phyloP scores from a whole-genome alignment of 1,284 basidiomycete genomes.

The Cutaneotrichosporon cyanovorans region DNA sequence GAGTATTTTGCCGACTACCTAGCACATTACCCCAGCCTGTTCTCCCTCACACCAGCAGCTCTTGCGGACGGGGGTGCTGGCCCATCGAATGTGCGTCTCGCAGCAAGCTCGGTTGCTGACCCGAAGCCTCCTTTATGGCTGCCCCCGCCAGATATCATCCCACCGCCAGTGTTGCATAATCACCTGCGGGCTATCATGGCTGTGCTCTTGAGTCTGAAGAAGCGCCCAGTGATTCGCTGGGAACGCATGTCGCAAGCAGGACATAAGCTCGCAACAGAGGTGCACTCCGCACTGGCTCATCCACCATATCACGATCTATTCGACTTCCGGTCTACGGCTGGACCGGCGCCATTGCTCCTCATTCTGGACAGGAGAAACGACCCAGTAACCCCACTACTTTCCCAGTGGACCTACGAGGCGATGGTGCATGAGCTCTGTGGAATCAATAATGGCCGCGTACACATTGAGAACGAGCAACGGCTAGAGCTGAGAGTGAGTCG shows the following conservation, averaged over 20 bases:
- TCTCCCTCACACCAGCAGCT: slow-evolving; percentile 69
- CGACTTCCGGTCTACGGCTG: slow-evolving; percentile 50
- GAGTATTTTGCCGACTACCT: slow-evolving; percentile 95
- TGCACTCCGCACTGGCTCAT: slow-evolving; percentile 52
- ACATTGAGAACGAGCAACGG: slow-evolving; percentile 73
- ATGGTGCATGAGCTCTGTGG: slow-evolving; percentile 97
- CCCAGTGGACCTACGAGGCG: slow-evolving; percentile 99
- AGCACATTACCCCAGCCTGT: slow-evolving; percentile 75
- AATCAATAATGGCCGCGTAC: slow-evolving; percentile 88
- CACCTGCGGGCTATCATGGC: slow-evolving; percentile 78
- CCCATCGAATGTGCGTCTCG: slow-evolving; percentile 37
- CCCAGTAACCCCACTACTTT: slow-evolving; percentile 92
- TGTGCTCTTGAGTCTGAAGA: slow-evolving; percentile 87
- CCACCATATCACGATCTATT: slow-evolving; percentile 49
- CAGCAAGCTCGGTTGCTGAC: neutral
- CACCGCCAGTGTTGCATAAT: slow-evolving; percentile 62
- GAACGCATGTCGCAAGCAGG: slow-evolving; percentile 90
- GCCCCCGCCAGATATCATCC: slow-evolving; percentile 52
- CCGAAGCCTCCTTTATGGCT: slow-evolving; percentile 45
- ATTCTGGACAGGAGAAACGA: slow-evolving; percentile 84
- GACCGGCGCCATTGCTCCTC: slow-evolving; percentile 51
- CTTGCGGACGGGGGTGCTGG: slow-evolving; percentile 43
- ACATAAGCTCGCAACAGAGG: slow-evolving; percentile 75
- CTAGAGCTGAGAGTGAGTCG: slow-evolving; percentile 69
- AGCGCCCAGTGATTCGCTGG: slow-evolving; percentile 85